Percentiles rank a stretch among this genome's conserved stretches.
phyloP scores from a whole-genome alignment of 2,329 filamentous ascomycete species.

The Fusarium buxicola region DNA sequence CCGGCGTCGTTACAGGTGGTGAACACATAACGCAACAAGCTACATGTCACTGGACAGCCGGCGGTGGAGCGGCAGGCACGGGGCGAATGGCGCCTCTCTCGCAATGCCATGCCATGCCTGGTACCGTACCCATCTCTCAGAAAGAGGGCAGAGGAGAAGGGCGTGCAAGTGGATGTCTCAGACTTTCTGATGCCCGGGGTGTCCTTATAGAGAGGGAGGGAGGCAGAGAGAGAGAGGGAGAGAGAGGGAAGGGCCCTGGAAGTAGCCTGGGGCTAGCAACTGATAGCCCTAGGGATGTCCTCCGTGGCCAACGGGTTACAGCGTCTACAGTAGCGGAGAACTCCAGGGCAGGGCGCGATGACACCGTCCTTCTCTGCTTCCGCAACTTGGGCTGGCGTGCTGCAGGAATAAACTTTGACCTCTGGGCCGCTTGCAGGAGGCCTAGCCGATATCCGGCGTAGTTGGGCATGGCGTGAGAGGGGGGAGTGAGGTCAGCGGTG shows the following conservation, averaged over 20 bases:
- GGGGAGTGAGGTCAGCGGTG: slow-evolving; percentile 10
- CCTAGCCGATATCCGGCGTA: slow-evolving; percentile 44
- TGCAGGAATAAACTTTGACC: slow-evolving; percentile 43
- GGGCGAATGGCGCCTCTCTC: slow-evolving; percentile 4
- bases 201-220: slow-evolving; percentile 16
- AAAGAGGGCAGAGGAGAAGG: slow-evolving; percentile 6
- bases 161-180: slow-evolving; percentile 26
- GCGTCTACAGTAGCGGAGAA: slow-evolving; percentile 15
- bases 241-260: neutral
- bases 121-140: too few relatives aligned
- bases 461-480: slow-evolving; percentile 17
- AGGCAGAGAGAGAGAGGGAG: too few relatives aligned
- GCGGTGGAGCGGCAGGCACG: slow-evolving; percentile 20
- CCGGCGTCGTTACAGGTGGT: neutral
- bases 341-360: slow-evolving; percentile 25
- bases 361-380: too few relatives aligned
- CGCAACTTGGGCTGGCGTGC: slow-evolving; percentile 5
- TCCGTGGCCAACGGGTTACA: slow-evolving; percentile 6
- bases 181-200: slow-evolving; percentile 16
- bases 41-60: slow-evolving; percentile 29
- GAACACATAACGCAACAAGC: slow-evolving; percentile 3
- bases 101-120: slow-evolving; percentile 11
- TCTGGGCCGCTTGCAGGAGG: slow-evolving; percentile 28
- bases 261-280: neutral
- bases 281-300: slow-evolving; percentile 7